Evolutionary conservation across 2,329 filamentous ascomycete species (phyloP).

Genomic region (Aspergillus transmontanensis): DNA sequence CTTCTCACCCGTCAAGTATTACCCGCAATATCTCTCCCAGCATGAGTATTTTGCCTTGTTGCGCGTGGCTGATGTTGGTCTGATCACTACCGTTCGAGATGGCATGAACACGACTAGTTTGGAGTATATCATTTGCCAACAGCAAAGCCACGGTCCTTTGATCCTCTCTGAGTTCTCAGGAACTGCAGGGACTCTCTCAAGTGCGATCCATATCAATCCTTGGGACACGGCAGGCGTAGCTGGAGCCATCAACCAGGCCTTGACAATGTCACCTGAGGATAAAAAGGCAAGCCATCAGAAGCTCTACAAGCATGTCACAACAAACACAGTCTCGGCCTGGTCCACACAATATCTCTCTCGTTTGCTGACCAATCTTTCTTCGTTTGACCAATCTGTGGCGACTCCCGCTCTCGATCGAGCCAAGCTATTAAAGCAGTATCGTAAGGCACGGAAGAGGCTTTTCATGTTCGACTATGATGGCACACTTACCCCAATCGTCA

Average conservation of each 20-base stretch:
- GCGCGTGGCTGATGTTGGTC: constrained; percentile 82
- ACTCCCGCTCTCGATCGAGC: constrained; percentile 82
- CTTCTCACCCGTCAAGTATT: constrained; percentile 90
- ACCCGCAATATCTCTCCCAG: constrained; percentile 85
- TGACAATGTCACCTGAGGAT: constrained; percentile 71
- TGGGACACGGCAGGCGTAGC: constrained; percentile 89
- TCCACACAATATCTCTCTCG: constrained; percentile 77
- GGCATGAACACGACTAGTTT: constrained; percentile 98
- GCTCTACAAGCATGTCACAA: constrained; percentile 81
- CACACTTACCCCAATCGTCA: constrained; percentile 92
- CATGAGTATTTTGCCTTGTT: constrained; percentile 96
- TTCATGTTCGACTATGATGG: constrained; percentile 99
- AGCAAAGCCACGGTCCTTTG: constrained; percentile 79
- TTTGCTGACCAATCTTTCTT: constrained; percentile 76
- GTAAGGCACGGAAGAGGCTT: constrained; percentile 72
- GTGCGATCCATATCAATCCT: constrained; percentile 94
- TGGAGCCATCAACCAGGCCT: constrained; percentile 76
- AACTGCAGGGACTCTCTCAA: constrained; percentile 80
- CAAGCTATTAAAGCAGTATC: constrained; percentile 73
- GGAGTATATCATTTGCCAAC: constrained; percentile 92
- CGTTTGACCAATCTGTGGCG: constrained; percentile 71
- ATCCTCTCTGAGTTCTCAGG: constrained; percentile 97
- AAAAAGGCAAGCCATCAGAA: constrained; percentile 70
- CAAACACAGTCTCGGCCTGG: constrained; percentile 85
- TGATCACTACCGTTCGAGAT: constrained; percentile 94